Percentiles rank a stretch among this genome's conserved stretches.
These are phyloP conservation scores for Senna tora DNA, from an alignment of 306 rosid species.

Conservation along the genomic window DNA sequence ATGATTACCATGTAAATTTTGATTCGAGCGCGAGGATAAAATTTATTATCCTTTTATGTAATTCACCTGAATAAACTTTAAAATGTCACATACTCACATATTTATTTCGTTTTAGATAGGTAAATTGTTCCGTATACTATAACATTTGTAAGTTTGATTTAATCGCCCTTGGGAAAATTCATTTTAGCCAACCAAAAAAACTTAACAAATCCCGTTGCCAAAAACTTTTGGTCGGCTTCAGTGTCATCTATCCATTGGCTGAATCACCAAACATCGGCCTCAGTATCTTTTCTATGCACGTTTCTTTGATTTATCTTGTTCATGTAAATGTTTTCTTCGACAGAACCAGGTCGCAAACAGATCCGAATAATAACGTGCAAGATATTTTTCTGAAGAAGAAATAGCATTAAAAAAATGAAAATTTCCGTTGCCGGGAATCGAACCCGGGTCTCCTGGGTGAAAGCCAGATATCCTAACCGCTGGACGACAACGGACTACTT, in stretches of 20 bases:
- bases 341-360: neutral
- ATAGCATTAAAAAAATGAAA: too few species aligned
- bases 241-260: neutral
- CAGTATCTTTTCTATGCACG: neutral
- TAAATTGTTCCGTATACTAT: neutral
- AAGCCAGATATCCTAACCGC: conserved; percentile 68
- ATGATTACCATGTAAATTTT: neutral
- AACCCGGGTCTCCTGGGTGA: conserved; percentile 91
- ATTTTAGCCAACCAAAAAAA: neutral
- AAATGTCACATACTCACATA: neutral
- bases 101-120: neutral
- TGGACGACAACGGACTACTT: conserved; percentile 23
- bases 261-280: neutral
- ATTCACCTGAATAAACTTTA: neutral
- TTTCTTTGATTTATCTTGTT: neutral
- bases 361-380: neutral
- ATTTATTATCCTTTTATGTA: neutral
- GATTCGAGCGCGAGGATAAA: neutral
- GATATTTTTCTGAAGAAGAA: too few species aligned
- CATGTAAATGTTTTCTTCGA: neutral
- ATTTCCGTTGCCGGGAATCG: conserved; percentile 74
- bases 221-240: neutral
- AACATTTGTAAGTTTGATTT: neutral
- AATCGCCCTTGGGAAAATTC: neutral
- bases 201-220: neutral